phyloP scores from a whole-genome alignment of 2,329 filamentous ascomycete genomes.

The Diaporthe nobilis region DNA sequence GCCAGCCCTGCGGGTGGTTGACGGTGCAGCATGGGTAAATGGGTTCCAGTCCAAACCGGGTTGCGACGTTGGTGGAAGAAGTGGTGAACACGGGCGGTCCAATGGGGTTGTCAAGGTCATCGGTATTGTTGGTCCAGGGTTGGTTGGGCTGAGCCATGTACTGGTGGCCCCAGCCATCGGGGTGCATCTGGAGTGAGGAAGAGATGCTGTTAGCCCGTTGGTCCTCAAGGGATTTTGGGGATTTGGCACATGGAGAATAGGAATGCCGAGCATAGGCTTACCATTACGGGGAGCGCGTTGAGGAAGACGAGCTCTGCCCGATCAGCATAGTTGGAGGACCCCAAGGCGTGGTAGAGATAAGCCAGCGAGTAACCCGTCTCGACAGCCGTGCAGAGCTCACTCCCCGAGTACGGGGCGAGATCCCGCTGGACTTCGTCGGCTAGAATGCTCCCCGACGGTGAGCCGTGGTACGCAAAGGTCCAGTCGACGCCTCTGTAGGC shows the following conservation, averaged over 20 bases:
- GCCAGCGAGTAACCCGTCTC: constrained; percentile 66
- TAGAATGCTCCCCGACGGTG: constrained; percentile 62
- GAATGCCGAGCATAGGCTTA: constrained; percentile 41
- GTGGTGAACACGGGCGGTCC: constrained; percentile 59
- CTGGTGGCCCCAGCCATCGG: constrained; percentile 60
- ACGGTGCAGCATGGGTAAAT: constrained; percentile 68
- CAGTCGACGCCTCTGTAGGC: constrained; percentile 60
- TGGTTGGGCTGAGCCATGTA: constrained; percentile 67
- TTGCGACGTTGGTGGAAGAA: constrained; percentile 56
- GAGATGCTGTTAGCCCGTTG: background rate
- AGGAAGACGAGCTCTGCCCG: constrained; percentile 62
- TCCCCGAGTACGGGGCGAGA: constrained; percentile 58
- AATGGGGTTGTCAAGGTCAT: constrained; percentile 47
- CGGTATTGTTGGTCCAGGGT: constrained; percentile 50
- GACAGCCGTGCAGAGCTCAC: constrained; percentile 65
- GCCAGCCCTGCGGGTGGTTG: constrained; percentile 67
- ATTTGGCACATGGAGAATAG: too few relatives aligned
- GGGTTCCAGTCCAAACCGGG: constrained; percentile 63
- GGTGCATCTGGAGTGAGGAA: background rate
- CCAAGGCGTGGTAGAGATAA: constrained; percentile 65
- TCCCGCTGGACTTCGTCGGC: constrained; percentile 64
- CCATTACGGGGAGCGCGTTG: constrained; percentile 64
- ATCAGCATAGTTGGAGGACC: constrained; percentile 62
- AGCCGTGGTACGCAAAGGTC: constrained; percentile 63
- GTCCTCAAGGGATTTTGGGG: too few relatives aligned